Conservation (phyloP, 1,139 yeast species). For the Williopsis jadinii region DNA sequence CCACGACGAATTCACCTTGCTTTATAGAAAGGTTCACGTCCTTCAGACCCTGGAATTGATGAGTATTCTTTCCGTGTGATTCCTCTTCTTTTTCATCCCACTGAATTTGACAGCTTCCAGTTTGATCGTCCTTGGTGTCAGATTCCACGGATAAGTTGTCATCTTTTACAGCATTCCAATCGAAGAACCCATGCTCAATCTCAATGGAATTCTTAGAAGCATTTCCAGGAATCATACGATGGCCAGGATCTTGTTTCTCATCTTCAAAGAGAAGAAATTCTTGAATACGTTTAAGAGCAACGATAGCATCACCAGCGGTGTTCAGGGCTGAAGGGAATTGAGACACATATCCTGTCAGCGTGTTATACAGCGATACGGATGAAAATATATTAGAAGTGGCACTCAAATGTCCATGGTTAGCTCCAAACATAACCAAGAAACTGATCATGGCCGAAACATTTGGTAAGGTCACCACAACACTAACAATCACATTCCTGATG, state of each 20-base stretch:
- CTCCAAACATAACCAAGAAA: conserved; percentile 59
- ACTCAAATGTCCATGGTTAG: conserved; percentile 35
- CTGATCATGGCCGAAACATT: conserved; percentile 65
- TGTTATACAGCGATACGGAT: conserved; percentile 67
- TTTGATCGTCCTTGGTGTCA: conserved; percentile 24
- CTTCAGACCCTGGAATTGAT: conserved; percentile 33
- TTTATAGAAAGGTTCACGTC: conserved; percentile 30
- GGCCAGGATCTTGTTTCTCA: conserved; percentile 17
- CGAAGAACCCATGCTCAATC: no score
- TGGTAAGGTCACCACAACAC: conserved; percentile 55
- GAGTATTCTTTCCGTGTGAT: neutral
- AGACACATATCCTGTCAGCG: conserved; percentile 64
- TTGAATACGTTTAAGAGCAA: conserved; percentile 56
- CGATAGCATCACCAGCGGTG: conserved; percentile 55
- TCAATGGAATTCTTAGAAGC: no score
- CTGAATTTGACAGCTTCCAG: neutral
- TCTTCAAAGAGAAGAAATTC: conserved; percentile 40
- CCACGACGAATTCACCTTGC: conserved; percentile 38
- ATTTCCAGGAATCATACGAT: conserved; percentile 9
- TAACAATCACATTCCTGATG: conserved; percentile 51
- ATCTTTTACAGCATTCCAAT: conserved; percentile 29
- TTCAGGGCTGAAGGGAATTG: conserved; percentile 56
- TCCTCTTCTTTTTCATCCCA: no score
- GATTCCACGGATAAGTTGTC: conserved; percentile 37
- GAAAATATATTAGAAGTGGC: conserved; percentile 73